Evolutionary conservation across 495 filamentous ascomycete genomes (phyloP).

Genomic region (Penicillium herquei): DNA sequence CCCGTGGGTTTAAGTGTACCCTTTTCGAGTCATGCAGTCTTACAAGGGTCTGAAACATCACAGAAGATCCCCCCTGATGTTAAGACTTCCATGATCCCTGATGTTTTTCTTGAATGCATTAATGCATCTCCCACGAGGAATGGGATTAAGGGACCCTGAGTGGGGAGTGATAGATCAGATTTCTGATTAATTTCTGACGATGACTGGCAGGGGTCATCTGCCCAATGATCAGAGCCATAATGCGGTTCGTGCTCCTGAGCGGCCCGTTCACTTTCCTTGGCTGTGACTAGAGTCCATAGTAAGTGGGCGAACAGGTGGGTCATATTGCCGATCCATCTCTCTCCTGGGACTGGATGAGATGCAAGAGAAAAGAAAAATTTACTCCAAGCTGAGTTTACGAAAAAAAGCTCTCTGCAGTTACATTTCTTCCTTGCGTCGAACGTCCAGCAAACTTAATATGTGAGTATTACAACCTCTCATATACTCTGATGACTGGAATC

Average conservation of each 20-base stretch:
- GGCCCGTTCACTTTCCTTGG: constrained; percentile 13
- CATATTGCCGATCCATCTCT: constrained; percentile 17
- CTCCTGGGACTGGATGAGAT: neutral
- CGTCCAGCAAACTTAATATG: neutral
- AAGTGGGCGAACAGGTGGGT: constrained; percentile 30
- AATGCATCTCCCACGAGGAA: constrained; percentile 6
- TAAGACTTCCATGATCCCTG: neutral
- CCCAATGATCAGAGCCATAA: constrained; percentile 17
- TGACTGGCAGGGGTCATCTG: constrained; percentile 16
- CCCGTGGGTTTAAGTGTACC: constrained; percentile 14
- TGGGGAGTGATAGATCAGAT: constrained; percentile 19
- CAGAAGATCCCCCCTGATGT: neutral
- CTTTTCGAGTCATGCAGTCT: neutral
- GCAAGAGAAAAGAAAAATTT: neutral
- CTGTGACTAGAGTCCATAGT: constrained; percentile 13
- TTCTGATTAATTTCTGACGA: constrained; percentile 17
- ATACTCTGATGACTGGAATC: no score
- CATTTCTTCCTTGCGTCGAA: constrained; percentile 1
- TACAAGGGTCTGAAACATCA: neutral
- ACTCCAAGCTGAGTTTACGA: neutral
- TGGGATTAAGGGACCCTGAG: constrained; percentile 15
- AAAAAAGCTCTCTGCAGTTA: neutral
- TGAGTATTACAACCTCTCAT: neutral
- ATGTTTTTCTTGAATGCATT: neutral
- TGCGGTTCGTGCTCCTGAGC: constrained; percentile 16